These are phyloP conservation scores for Inga oerstediana DNA, from an alignment of 306 rosid species.

Conservation along the genomic window DNA sequence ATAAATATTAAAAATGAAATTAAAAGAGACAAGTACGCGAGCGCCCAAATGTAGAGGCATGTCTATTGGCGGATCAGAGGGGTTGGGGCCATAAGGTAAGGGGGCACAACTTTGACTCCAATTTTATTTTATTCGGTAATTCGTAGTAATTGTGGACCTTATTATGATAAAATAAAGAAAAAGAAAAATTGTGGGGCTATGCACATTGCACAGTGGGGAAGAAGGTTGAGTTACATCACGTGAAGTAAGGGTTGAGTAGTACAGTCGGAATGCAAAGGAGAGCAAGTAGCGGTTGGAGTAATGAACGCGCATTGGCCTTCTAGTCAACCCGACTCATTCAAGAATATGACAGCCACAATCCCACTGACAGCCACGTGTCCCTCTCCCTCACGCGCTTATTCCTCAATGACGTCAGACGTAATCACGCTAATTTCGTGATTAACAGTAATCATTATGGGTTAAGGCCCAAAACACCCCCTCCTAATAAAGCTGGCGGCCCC, in stretches of 20 bases:
- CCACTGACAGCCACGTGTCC: slow-evolving; percentile 48
- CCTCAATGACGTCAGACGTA: slow-evolving; percentile 24
- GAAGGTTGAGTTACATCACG: no score
- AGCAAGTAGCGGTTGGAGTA: not conserved
- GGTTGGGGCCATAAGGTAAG: not conserved
- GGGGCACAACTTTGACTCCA: not conserved
- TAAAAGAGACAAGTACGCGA: not conserved
- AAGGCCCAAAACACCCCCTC: not conserved
- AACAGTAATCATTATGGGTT: not conserved
- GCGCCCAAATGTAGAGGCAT: not conserved
- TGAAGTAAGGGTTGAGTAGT: no score
- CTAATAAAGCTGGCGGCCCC: not conserved
- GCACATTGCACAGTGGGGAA: no score
- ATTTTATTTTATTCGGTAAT: not conserved
- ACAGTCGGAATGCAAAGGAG: no score
- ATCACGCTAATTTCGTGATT: slow-evolving; percentile 11
- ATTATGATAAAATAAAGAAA: no score
- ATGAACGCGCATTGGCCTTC: not conserved
- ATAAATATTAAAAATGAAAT: no score
- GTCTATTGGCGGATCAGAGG: not conserved
- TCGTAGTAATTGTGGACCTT: not conserved
- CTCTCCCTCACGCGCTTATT: not conserved
- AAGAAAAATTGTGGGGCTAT: no score
- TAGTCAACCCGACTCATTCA: not conserved
- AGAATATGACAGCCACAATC: not conserved